Evolutionary conservation across 2,329 filamentous ascomycete species (phyloP).

Genomic region (Coniochaeta pulveracea): DNA sequence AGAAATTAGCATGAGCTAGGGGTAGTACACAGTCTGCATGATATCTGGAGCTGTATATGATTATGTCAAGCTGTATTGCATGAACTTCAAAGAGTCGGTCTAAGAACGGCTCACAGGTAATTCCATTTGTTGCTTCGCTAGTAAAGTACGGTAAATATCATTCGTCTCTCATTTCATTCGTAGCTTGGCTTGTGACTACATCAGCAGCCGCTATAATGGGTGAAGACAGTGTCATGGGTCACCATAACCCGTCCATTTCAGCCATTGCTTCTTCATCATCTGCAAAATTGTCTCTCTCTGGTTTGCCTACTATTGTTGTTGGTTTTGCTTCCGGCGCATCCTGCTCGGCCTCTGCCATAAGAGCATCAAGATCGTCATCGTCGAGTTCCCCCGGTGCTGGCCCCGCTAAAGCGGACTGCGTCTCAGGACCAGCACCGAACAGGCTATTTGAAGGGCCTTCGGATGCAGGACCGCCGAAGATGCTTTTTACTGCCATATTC

Average conservation of each 20-base stretch:
- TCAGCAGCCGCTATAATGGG: no score
- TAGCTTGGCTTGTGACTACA: no score
- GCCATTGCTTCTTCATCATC: conserved; percentile 61
- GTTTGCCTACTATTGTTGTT: conserved; percentile 1
- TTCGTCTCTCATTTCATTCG: no score
- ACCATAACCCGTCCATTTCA: conserved; percentile 47
- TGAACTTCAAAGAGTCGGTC: no score
- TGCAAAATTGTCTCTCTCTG: conserved; percentile 30
- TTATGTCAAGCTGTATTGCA: no score
- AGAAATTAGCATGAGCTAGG: no score
- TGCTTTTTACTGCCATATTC: conserved; percentile 5
- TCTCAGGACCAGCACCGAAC: conserved; percentile 1
- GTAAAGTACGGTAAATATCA: no score
- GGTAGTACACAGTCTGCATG: no score
- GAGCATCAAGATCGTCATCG: conserved; percentile 23
- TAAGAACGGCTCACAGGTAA: no score
- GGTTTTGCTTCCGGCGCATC: conserved; percentile 8
- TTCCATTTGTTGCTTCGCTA: no score
- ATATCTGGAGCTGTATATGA: no score
- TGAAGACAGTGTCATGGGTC: no score
- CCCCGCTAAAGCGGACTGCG: background rate
- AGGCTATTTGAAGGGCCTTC: conserved; percentile 4
- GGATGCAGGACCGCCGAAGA: conserved; percentile 10
- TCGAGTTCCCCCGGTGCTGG: conserved; percentile 11
- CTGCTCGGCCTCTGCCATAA: conserved; percentile 20